A percentile compares a stretch with the other conserved stretches of the same genome.
Evolutionary conservation across 768 basidiomycete species (phyloP).

Genomic region (Tricholomella constricta): DNA sequence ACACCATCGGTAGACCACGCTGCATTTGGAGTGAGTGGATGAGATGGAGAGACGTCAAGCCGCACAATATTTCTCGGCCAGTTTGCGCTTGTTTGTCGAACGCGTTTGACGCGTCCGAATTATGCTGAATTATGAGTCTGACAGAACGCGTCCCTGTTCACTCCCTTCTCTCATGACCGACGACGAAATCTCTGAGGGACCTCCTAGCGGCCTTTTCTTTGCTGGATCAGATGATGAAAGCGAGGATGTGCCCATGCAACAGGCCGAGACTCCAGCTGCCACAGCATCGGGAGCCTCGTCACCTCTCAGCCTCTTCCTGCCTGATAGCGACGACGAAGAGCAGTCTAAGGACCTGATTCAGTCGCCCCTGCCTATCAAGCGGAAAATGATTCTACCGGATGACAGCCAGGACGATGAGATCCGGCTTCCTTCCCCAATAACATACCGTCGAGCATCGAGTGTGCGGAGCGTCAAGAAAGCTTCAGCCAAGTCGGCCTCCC

Average conservation of each 20-base stretch:
- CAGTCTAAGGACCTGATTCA: constrained; percentile 1
- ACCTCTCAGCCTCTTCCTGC: constrained; percentile 33
- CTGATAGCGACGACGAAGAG: constrained; percentile 37
- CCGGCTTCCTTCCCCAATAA: constrained; percentile 27
- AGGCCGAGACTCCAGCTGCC: constrained; percentile 14
- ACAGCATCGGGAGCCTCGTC: constrained; percentile 16
- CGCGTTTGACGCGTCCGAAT: constrained; percentile 39
- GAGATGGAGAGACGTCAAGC: constrained; percentile 21
- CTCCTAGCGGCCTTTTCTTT: constrained; percentile 55
- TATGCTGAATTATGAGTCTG: constrained; percentile 12
- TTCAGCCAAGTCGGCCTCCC: constrained; percentile 4
- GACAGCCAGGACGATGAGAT: constrained; percentile 18
- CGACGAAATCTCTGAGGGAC: constrained; percentile 28
- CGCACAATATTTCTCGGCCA: constrained; percentile 28
- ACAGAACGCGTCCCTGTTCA: constrained; percentile 24
- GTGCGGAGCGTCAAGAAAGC: constrained; percentile 40
- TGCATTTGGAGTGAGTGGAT: constrained; percentile 64
- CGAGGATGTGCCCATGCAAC: constrained; percentile 25
- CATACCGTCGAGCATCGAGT: constrained; percentile 40
- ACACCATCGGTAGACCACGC: constrained; percentile 78
- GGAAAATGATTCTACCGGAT: constrained; percentile 14
- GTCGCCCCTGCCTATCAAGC: constrained; percentile 16
- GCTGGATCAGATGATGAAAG: constrained; percentile 59
- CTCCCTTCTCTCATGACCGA: constrained; percentile 21
- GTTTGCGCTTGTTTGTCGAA: constrained; percentile 40